Percentiles rank a stretch among this genome's conserved stretches.
Evolutionary conservation across 2,329 filamentous ascomycete species (phyloP).

Genomic region (Phoma herbarum): DNA sequence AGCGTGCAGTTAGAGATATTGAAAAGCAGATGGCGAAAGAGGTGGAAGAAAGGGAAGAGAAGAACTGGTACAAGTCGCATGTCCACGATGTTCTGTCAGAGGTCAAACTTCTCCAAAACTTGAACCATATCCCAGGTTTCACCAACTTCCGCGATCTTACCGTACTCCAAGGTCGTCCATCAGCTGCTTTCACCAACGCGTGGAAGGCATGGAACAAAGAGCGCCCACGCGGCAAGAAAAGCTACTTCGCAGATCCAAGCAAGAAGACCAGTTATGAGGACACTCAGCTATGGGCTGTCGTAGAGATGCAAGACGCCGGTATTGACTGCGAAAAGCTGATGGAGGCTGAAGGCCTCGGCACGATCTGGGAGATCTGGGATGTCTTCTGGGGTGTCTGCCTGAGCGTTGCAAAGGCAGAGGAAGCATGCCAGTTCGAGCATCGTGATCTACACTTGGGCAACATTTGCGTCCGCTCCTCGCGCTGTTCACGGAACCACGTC

Average conservation of each 20-base stretch:
- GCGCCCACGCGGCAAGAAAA: slow-evolving; percentile 55
- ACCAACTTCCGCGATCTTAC: slow-evolving; percentile 68
- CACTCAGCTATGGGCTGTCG: slow-evolving; percentile 68
- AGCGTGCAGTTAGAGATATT: slow-evolving; percentile 56
- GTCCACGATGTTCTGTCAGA: slow-evolving; percentile 57
- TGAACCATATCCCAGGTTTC: slow-evolving; percentile 69
- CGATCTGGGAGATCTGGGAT: slow-evolving; percentile 63
- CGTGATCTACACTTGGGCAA: slow-evolving; percentile 74
- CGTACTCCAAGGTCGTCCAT: slow-evolving; percentile 65
- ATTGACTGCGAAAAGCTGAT: slow-evolving; percentile 60
- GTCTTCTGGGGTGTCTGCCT: slow-evolving; percentile 73
- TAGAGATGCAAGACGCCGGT: slow-evolving; percentile 73
- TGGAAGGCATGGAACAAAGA: slow-evolving; percentile 57
- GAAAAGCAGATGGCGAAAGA: slow-evolving; percentile 51
- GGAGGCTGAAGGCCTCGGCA: slow-evolving; percentile 46
- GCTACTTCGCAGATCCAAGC: slow-evolving; percentile 65
- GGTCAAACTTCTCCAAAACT: slow-evolving; percentile 63
- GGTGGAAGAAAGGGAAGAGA: slow-evolving; percentile 47
- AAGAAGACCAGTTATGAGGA: slow-evolving; percentile 63
- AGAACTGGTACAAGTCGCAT: slow-evolving; percentile 53
- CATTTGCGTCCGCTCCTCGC: slow-evolving; percentile 62
- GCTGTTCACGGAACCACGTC: slow-evolving; percentile 34
- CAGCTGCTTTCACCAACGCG: slow-evolving; percentile 58
- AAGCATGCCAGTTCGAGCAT: slow-evolving; percentile 69
- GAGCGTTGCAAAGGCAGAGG: slow-evolving; percentile 68